Percentiles rank a stretch among this genome's conserved stretches.
These are phyloP conservation scores for Endocalyx cinctus DNA, from an alignment of 2,329 filamentous ascomycete genomes.

Conservation along the genomic window DNA sequence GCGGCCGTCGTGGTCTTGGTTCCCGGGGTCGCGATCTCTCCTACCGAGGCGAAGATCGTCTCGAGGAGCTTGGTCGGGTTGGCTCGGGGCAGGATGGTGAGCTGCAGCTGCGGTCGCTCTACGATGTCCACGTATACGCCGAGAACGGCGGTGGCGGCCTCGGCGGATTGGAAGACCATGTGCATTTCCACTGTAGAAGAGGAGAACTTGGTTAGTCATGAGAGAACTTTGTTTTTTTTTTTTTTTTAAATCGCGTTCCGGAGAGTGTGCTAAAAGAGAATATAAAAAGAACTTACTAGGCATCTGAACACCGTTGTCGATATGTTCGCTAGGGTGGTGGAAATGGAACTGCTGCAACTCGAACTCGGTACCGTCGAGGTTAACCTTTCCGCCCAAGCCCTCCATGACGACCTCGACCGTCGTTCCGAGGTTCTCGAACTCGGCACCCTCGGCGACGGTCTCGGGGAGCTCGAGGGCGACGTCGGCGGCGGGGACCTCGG, in stretches of 20 bases:
- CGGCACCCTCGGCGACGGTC: constrained; percentile 35
- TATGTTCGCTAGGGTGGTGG: constrained; percentile 45
- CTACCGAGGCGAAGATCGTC: constrained; percentile 39
- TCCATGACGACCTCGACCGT: constrained; percentile 53
- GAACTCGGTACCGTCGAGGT: constrained; percentile 30
- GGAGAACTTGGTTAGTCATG: too few species aligned
- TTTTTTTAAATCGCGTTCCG: too few species aligned
- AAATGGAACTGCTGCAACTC: constrained; percentile 45
- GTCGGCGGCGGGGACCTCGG: constrained; percentile 25
- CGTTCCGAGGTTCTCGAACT: constrained; percentile 54
- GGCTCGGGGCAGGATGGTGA: constrained; percentile 31
- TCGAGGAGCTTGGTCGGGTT: constrained; percentile 40
- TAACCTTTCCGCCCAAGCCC: constrained; percentile 32
- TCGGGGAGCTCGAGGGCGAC: constrained; percentile 36
- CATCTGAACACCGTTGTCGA: constrained; percentile 39
- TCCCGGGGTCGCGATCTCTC: constrained; percentile 38
- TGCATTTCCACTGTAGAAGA: constrained; percentile 44
- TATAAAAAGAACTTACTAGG: constrained; percentile 33
- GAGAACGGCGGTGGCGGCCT: constrained; percentile 37
- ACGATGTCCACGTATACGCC: constrained; percentile 39
- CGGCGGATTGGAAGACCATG: constrained; percentile 51
- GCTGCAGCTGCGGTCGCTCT: constrained; percentile 32
- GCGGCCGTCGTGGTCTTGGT: constrained; percentile 34
- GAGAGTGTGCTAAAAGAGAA: too few species aligned
- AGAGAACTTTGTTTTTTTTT: too few species aligned